Base-by-base conservation (phyloP, 1,284 basidiomycete genomes). In the Inonotus hispidus region DNA sequence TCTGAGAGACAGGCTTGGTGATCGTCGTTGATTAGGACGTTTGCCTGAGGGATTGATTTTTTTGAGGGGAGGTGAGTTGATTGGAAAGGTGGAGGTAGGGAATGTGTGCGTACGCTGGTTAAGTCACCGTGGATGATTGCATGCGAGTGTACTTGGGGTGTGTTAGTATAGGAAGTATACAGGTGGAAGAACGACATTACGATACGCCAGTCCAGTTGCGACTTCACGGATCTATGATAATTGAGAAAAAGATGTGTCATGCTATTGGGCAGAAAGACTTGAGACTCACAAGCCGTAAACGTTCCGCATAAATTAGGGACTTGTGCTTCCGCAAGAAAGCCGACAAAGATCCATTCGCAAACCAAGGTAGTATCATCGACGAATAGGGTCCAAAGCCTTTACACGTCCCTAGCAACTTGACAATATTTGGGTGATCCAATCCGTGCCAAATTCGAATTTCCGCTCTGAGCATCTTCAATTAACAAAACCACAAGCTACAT, bases 51-150 rank as follows among this genome's bases (percentile, higher is more conserved):
- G 11, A 43, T 19, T 16, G 2, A 2, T 7, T 16, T 60, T 45
- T 35, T n/a, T 29, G 14, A 32, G 2, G 39, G 29, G n/a, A n/a
- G 8, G 16, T 41, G 14, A 25, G 29, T 11, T n/a, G n/a, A n/a
- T n/a, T n/a, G n/a, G n/a, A n/a, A 25, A 46, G 46, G 19, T 6
- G 21, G 8, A 41, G 14, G 23, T 16, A 23, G 38, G 14, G 29
- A n/a, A n/a, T n/a, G 25, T 41, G 11, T 27, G 41, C 56, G 19
- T 47, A 62, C 61, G 13, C 61, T 52, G 13, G 61, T 62, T 16
- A 62, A 23, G 35, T 62, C 61, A 3, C 61, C 61, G 27, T 62
- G 61, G 25, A 62, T 62, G 27, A 62, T 62, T n/a, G 56, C 61
- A n/a, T 62, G 49, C 4, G 61, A 58, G 29, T 62, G 61, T 39